phyloP scores from a whole-genome alignment of 176 grass and related monocot genomes.

The Aegilops bicornis region DNA sequence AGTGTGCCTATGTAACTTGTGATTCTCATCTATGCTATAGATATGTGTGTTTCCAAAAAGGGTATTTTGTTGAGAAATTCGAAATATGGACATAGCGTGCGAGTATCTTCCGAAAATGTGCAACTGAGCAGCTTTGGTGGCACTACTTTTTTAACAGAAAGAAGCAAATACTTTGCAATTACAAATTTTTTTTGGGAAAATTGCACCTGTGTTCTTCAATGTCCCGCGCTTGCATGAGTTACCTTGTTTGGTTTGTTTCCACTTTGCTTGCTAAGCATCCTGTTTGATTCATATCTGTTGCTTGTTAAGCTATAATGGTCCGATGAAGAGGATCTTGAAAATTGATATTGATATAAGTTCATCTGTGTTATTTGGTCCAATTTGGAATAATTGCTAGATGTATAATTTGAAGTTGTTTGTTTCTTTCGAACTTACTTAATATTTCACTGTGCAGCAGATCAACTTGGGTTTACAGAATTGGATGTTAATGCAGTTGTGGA shows the following conservation, averaged over 20 bases:
- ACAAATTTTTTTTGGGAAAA: neutral
- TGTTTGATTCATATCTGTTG: constrained; percentile 9
- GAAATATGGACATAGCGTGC: neutral
- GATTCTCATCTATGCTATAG: constrained; percentile 16
- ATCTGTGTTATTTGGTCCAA: neutral
- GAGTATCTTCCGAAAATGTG: constrained; percentile 2
- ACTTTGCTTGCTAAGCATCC: constrained; percentile 4
- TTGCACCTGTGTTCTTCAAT: neutral
- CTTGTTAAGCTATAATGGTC: neutral
- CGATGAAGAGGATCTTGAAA: neutral
- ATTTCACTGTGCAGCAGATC: neutral
- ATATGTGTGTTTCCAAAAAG: neutral
- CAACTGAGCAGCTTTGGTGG: neutral
- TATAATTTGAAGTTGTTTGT: neutral
- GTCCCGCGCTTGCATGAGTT: neutral
- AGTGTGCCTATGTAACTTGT: constrained; percentile 8
- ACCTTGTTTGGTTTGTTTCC: constrained; percentile 1
- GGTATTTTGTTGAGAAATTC: neutral
- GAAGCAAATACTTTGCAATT: neutral
- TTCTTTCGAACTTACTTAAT: neutral
- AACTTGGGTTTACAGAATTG: neutral
- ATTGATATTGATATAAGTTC: neutral
- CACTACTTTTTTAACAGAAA: neutral
- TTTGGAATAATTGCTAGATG: neutral
- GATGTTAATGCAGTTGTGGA: neutral